phyloP scores from a whole-genome alignment of 441 rosid genomes.

The Populus trichocarpa region DNA sequence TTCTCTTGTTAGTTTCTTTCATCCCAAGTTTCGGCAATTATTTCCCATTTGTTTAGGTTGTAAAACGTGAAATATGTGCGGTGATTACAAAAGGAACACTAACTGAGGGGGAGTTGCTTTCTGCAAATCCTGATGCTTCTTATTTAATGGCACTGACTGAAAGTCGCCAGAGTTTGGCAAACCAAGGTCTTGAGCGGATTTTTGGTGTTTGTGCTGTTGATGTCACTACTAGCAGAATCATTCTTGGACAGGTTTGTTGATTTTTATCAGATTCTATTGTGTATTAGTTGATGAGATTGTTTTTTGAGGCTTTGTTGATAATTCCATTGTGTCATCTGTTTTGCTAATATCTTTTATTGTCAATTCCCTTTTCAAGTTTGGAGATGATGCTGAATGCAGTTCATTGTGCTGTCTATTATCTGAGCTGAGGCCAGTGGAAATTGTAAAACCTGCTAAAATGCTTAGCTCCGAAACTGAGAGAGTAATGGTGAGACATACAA shows the following conservation, averaged over 20 bases:
- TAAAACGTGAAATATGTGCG: constrained; percentile 97
- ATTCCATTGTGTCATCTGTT: background rate
- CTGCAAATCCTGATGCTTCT: constrained; percentile 89
- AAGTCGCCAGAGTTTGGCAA: constrained; percentile 32
- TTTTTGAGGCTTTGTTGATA: background rate
- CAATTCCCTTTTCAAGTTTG: constrained; percentile 49
- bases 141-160: constrained; percentile 87
- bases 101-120: constrained; percentile 85
- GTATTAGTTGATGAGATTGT: background rate
- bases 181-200: constrained; percentile 39
- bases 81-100: constrained; percentile 93
- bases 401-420: constrained; percentile 72
- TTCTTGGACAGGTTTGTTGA: constrained; percentile 76
- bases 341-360: background rate
- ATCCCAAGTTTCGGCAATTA: constrained; percentile 25
- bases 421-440: constrained; percentile 93
- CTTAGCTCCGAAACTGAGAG: constrained; percentile 80
- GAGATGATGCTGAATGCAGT: constrained; percentile 82
- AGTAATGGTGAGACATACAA: constrained; percentile 73
- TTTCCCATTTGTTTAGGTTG: constrained; percentile 60
- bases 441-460: constrained; percentile 71
- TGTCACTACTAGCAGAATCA: constrained; percentile 81
- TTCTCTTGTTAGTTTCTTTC: constrained; percentile 1
- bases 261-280: constrained; percentile 15
- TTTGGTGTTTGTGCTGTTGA: constrained; percentile 91